Evolutionary conservation across 2,329 filamentous ascomycete genomes (phyloP), one percentile per base, ranked within the genome.

Genomic region (Talaromyces pinophilus): DNA sequence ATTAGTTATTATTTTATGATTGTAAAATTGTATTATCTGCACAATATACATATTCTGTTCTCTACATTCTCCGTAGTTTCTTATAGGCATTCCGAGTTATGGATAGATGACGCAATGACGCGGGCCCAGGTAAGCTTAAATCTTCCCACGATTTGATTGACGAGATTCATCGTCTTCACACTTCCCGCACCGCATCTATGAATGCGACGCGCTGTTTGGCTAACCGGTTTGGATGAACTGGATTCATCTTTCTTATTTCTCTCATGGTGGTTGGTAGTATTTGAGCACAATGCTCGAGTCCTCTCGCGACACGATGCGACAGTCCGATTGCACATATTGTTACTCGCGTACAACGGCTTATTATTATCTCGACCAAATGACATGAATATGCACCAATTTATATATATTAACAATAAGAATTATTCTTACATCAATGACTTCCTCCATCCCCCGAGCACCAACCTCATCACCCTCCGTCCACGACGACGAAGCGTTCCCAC

Each of bases 341-440:
- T 25, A 38, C 19, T 57, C 33, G n/a, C 54, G 6, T 8, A 38
- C 13, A n/a, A 22, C 33, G 54, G 2, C 54, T 17, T 38, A 25
- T 57, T 13, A 19, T 35, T 19, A 38, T 11, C 28, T 35, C 28
- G 52, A 55, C 8, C 52, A 55, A 35, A 57, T 57, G 30, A 57
- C 54, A 38, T 57, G 54, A 40, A 22, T 35, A 57, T 40, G 40
- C 33, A 5, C 33, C 28, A 3, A 57, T 33, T 33, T 28, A 52
- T 52, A 28, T 52, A 52, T 33, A n/a, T 3, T 42, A 42, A 42
- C 40, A 42, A 6, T 42, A 2, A n/a, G 25, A n/a, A 17, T 42
- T 42, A 42, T 42, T 42, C 40, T 42, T 42, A 42, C 40, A 40
- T 54, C 42, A 63, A 67, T 67, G 62, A 59, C 62, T 38, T n/a